Evolutionary conservation across 2,329 filamentous ascomycete genomes (phyloP), one percentile per base, ranked within the genome.

Genomic region (Fusarium torreyae): DNA sequence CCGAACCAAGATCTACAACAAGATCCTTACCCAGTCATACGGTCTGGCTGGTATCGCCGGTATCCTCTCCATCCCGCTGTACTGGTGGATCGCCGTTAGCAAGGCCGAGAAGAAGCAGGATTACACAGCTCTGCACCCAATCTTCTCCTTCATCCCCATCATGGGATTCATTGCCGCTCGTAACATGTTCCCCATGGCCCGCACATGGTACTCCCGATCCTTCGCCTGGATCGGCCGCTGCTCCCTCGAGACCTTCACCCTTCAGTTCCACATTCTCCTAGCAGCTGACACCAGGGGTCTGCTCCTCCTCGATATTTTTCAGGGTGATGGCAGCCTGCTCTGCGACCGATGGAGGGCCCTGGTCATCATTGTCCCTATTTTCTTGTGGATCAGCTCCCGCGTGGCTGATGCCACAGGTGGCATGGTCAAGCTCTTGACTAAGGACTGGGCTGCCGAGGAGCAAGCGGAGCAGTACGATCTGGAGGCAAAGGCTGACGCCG

Each of bases 201-300:
- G 68, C 0, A 69, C 64, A 14, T 71, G 64, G 56, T 69, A 74
- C 18, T 76, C 86, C 13, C 79, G 84, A 17, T 81, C 79, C 14
- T 78, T 80, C 51, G 83, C 85, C 1, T 86, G 82, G 79, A 76
- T 91, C 0, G 88, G 89, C 2, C 79, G 80, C 6, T 85, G 83
- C 63, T 87, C 87, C 0, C 81, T 89, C 3, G 89, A 91, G 74
- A 84, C 86, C 2, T 89, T 87, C 63, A 81, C 88, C 1, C 78
- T 91, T 42, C 87, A 90, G 58, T 85, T 86, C 73, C 89, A 91
- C 71, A 82, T 89, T 49, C 88, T 87, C 81, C 82, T 91, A 10
- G 87, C 87, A 2, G 86, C 84, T 7, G 87, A 91, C 69, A 84
- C 86, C 5, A 84, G 82, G 39, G 86, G 85, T 0, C 71, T 86